Conservation (phyloP, 2,329 filamentous ascomycete genomes). For the Lithohypha guttulata region DNA sequence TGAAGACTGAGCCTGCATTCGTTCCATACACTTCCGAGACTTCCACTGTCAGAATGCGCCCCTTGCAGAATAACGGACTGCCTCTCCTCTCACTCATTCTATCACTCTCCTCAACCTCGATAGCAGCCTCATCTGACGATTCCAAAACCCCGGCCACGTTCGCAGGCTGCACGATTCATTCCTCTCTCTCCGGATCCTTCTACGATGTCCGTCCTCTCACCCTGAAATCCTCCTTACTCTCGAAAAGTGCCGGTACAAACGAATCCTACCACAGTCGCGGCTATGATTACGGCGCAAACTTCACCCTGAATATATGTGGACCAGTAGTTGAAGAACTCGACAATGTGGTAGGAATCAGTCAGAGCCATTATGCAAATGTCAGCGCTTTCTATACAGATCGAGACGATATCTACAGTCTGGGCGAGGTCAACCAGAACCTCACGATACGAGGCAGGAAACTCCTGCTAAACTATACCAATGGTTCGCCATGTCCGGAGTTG, state of each 20-base stretch:
- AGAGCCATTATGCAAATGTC: slow-evolving; percentile 34
- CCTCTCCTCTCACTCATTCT: background rate
- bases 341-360: slow-evolving; percentile 36
- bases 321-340: slow-evolving; percentile 37
- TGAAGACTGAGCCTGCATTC: no score
- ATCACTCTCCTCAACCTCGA: slow-evolving; percentile 3
- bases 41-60: background rate
- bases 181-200: slow-evolving; percentile 50
- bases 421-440: slow-evolving; percentile 35
- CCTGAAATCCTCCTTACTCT: slow-evolving; percentile 28
- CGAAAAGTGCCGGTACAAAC: slow-evolving; percentile 33
- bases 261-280: slow-evolving; percentile 40
- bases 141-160: background rate
- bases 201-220: slow-evolving; percentile 51
- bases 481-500: slow-evolving; percentile 53
- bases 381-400: slow-evolving; percentile 38
- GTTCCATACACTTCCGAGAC: no score
- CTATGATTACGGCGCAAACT: slow-evolving; percentile 41
- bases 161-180: slow-evolving; percentile 50
- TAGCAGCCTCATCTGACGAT: background rate
- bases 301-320: slow-evolving; percentile 41
- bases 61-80: slow-evolving; percentile 1
- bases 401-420: slow-evolving; percentile 19
- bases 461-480: slow-evolving; percentile 64
- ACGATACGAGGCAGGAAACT: slow-evolving; percentile 48